These are phyloP conservation scores for Arabidopsis arenosa DNA, from an alignment of 345 rosid genomes.

Conservation along the genomic window DNA sequence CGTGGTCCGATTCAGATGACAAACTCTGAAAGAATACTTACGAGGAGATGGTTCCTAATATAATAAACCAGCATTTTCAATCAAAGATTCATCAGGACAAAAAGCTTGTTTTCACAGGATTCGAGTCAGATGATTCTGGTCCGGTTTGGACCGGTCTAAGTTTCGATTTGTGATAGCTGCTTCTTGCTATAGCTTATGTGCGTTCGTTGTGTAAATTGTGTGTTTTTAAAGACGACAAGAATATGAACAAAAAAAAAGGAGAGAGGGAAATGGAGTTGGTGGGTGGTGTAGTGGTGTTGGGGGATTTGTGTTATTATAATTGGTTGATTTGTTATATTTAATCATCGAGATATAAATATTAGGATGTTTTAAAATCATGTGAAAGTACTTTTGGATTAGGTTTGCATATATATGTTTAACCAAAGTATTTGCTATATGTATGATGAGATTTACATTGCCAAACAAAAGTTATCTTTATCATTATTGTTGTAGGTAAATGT, in stretches of 20 bases:
- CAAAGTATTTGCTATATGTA: constrained; percentile 14
- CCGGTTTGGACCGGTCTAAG: constrained; percentile 28
- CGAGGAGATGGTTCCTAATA: constrained; percentile 38
- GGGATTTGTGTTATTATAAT: constrained; percentile 35
- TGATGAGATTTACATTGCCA: constrained; percentile 23
- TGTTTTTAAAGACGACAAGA: constrained; percentile 24
- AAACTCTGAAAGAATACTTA: constrained; percentile 20
- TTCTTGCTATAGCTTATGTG: constrained; percentile 40
- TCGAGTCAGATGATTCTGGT: constrained; percentile 24
- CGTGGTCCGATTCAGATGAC: constrained; percentile 70
- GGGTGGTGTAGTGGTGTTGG: constrained; percentile 31
- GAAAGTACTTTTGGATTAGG: constrained; percentile 33
- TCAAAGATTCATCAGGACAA: constrained; percentile 43
- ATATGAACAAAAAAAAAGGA: background rate
- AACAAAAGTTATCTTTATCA: background rate
- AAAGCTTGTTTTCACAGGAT: constrained; percentile 31
- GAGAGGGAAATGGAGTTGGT: constrained; percentile 22
- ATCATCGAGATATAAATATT: constrained; percentile 34
- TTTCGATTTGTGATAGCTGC: constrained; percentile 25
- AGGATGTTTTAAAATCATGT: constrained; percentile 21
- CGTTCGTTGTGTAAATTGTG: constrained; percentile 44
- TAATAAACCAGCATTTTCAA: constrained; percentile 34
- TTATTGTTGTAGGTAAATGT: constrained; percentile 20
- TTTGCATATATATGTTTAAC: constrained; percentile 18
- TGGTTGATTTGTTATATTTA: constrained; percentile 46